Evolutionary conservation across 768 basidiomycete species (phyloP), one percentile per base, ranked within the genome.

Genomic region (Austroboletus eburneus): DNA sequence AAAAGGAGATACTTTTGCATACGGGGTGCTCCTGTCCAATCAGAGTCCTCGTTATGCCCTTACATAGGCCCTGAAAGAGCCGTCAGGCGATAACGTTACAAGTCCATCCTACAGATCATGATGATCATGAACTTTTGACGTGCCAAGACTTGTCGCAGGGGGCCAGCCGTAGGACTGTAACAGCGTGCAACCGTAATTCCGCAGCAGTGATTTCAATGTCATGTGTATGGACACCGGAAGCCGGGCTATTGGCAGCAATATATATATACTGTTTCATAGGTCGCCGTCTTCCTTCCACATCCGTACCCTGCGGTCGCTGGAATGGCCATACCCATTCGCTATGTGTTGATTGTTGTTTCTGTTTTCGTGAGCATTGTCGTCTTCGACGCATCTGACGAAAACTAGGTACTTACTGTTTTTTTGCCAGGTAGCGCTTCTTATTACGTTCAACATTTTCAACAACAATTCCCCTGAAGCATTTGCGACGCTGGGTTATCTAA

Each of bases 261-360:
- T 32, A 32, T 32, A 13, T 10, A 32, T 32, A 13, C 13, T 9
- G 30, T 32, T 10, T 13, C 4, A 32, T 32, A 12, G 5, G 12
- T 27, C 27, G 30, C 30, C 9, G 4, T 13, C 13, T 13, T 32
- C 12, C 13, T 32, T 32, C 7, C 30, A 13, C 30, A 4, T 32
- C 30, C 30, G 8, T 32, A 29, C 5, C 5, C 27, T 17, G 20
- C 39, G 21, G 13, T 33, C 10, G 5, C 17, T 42, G 44, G 33
- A 34, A 62, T 59, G 57, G 43, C 43, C 17, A 36, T 62, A 43
- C 54, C 54, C 0, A 23, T 52, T 45, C 62, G 62, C 17, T 39
- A 62, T 55, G 50, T 56, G 27, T 22, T 51, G 16, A 17, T 52
- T 37, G 56, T 49, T 20, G 16, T 44, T 14, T 33, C 42, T 40